Evolutionary conservation across 2,329 filamentous ascomycete genomes (phyloP).

Genomic region (Sporothrix brasiliensis): DNA sequence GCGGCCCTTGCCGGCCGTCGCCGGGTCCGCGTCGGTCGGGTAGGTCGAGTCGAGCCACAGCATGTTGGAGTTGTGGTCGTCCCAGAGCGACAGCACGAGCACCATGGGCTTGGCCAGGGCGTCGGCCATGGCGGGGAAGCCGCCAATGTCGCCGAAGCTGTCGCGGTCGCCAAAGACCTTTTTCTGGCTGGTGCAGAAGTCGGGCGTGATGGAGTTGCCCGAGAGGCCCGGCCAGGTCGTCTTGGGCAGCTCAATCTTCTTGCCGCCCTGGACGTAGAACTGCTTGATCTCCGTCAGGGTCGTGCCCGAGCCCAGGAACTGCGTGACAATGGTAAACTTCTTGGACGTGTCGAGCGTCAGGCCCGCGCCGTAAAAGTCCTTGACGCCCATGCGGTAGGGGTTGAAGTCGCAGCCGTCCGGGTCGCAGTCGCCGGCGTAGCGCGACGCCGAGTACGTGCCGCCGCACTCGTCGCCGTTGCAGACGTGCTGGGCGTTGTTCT

Average conservation of each 20-base stretch:
- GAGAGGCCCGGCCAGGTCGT: conserved; percentile 45
- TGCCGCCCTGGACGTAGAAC: conserved; percentile 63
- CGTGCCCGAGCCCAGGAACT: conserved; percentile 56
- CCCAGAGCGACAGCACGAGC: conserved; percentile 64
- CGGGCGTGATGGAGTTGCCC: conserved; percentile 51
- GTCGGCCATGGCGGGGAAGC: conserved; percentile 54
- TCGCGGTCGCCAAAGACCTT: conserved; percentile 55
- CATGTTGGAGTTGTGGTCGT: conserved; percentile 64
- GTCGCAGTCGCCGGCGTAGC: conserved; percentile 58
- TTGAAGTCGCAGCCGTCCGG: conserved; percentile 68
- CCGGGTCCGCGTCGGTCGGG: conserved; percentile 47
- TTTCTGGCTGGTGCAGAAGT: conserved; percentile 61
- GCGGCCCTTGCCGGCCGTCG: conserved; percentile 48
- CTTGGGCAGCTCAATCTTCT: conserved; percentile 50
- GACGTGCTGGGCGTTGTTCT: conserved; percentile 45
- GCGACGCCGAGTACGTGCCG: conserved; percentile 48
- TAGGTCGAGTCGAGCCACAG: conserved; percentile 63
- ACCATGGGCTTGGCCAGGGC: conserved; percentile 57
- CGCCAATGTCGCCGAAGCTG: conserved; percentile 56
- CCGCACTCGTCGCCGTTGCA: conserved; percentile 53
- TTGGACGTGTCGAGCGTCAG: conserved; percentile 59
- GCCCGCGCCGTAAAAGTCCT: conserved; percentile 56
- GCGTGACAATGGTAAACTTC: conserved; percentile 64
- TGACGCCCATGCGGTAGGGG: conserved; percentile 63
- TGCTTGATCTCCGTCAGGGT: conserved; percentile 59